These are phyloP conservation scores for Fusarium avenaceum DNA, from an alignment of 2,329 filamentous ascomycete species.

Conservation along the genomic window DNA sequence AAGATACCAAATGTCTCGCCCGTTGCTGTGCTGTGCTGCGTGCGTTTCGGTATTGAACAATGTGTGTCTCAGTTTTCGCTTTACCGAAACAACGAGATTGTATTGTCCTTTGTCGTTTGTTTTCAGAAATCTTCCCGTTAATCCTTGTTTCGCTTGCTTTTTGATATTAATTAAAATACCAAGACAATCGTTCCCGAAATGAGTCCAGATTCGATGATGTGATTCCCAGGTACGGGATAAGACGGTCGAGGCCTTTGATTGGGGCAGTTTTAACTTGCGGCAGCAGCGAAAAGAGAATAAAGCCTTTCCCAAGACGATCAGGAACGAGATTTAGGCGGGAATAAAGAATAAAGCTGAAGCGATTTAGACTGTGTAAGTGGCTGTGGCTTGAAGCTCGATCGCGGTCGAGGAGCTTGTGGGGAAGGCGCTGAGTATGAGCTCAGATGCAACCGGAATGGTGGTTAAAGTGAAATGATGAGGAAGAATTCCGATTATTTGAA, in stretches of 20 bases:
- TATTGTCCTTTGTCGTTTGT: conserved; percentile 27
- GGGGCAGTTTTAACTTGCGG: not conserved
- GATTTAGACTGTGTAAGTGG: conserved; percentile 9
- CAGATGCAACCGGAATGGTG: conserved; percentile 35
- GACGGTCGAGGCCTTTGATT: conserved; percentile 39
- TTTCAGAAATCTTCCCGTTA: conserved; percentile 25
- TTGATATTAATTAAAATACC: conserved; percentile 33
- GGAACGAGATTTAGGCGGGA: conserved; percentile 11
- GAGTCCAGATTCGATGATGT: conserved; percentile 22
- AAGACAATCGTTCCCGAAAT: conserved; percentile 9
- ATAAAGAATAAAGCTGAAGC: conserved; percentile 17
- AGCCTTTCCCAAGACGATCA: conserved; percentile 34
- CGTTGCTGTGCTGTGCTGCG: conserved; percentile 29
- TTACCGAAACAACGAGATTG: conserved; percentile 29
- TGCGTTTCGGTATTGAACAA: conserved; percentile 28
- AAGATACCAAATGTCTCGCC: conserved; percentile 29
- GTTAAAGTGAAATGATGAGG: conserved; percentile 34
- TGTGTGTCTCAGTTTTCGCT: conserved; percentile 36
- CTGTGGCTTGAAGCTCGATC: conserved; percentile 29
- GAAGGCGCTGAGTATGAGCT: conserved; percentile 23
- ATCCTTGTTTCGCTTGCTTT: conserved; percentile 14
- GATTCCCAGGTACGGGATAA: conserved; percentile 28
- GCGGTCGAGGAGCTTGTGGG: conserved; percentile 22
- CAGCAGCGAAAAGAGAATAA: conserved; percentile 28
- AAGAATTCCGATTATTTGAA: conserved; percentile 12